Percentiles rank a stretch among this genome's conserved stretches.
phyloP scores from a whole-genome alignment of 129 eudicot species.

The Chrysanthemum makinoi region DNA sequence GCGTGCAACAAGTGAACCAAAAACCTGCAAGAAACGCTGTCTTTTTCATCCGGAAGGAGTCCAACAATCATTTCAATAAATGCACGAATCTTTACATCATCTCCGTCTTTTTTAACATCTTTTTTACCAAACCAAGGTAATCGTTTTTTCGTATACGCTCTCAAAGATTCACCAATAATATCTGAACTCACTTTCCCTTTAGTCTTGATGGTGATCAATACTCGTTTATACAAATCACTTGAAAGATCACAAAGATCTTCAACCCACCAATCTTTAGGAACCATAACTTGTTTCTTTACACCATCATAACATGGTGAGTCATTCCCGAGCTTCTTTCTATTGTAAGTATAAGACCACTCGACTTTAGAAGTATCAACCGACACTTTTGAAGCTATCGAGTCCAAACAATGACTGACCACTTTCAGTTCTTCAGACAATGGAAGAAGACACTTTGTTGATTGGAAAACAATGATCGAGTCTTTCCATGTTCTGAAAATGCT shows the following conservation, averaged over 20 bases:
- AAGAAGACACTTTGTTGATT: constrained; percentile 62
- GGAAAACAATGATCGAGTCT: constrained; percentile 85
- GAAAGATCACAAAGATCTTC: constrained; percentile 85
- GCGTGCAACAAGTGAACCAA: constrained; percentile 62
- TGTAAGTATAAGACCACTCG: constrained; percentile 84
- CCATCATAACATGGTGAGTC: constrained; percentile 56
- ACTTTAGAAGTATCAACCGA: constrained; percentile 71
- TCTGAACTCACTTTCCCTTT: constrained; percentile 50
- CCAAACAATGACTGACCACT: constrained; percentile 74
- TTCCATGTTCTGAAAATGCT: constrained; percentile 87
- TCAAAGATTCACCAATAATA: constrained; percentile 65
- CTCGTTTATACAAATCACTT: constrained; percentile 64
- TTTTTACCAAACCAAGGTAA: constrained; percentile 57
- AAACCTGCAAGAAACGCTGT: constrained; percentile 59
- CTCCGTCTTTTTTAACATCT: constrained; percentile 36
- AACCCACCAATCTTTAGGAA: constrained; percentile 92
- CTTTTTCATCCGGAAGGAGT: constrained; percentile 51
- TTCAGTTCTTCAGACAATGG: constrained; percentile 88
- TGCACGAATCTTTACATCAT: constrained; percentile 36
- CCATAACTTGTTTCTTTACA: constrained; percentile 48
- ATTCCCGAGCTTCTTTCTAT: constrained; percentile 46
- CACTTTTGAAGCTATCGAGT: constrained; percentile 69
- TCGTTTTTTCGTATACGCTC: constrained; percentile 56
- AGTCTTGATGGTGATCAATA: constrained; percentile 51
- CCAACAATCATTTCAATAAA: constrained; percentile 50